Conservation (phyloP, 768 basidiomycete genomes). For the Psilocybe cubensis region DNA sequence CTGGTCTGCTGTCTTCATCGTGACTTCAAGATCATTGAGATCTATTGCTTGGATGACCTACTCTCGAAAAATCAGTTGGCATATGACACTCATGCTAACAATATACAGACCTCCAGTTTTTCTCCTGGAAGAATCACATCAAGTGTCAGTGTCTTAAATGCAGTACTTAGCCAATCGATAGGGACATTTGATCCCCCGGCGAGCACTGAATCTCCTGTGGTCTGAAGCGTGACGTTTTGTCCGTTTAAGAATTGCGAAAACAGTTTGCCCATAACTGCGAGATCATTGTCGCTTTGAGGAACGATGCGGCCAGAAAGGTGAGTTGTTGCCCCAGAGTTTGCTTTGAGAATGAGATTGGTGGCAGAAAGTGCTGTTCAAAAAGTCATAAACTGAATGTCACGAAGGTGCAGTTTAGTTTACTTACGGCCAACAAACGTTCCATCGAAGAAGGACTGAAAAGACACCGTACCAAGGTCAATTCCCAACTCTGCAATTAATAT, state of each 20-base stretch:
- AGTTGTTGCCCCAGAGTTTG: constrained; percentile 47
- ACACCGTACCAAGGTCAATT: constrained; percentile 67
- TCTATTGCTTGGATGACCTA: constrained; percentile 68
- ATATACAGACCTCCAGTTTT: constrained; percentile 44
- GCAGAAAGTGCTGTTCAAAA: constrained; percentile 53
- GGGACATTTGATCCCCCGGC: constrained; percentile 53
- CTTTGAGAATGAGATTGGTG: constrained; percentile 50
- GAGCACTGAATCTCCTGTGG: constrained; percentile 63
- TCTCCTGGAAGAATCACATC: constrained; percentile 66
- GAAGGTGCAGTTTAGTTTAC: constrained; percentile 25
- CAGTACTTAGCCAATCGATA: constrained; percentile 68
- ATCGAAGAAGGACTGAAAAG: constrained; percentile 65
- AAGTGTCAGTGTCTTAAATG: constrained; percentile 68
- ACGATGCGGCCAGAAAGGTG: constrained; percentile 68
- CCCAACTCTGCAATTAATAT: constrained; percentile 58
- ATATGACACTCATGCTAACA: background rate
- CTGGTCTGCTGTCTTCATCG: constrained; percentile 52
- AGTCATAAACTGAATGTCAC: background rate
- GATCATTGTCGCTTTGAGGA: constrained; percentile 58
- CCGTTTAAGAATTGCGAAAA: constrained; percentile 70
- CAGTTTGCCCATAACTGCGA: constrained; percentile 59
- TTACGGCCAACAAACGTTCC: constrained; percentile 62
- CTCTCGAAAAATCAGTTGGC: background rate
- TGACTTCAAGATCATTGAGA: constrained; percentile 58
- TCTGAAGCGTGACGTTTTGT: constrained; percentile 61